These are phyloP conservation scores for Clohesyomyces aquaticus DNA, from an alignment of 495 filamentous ascomycete species.

Conservation along the genomic window DNA sequence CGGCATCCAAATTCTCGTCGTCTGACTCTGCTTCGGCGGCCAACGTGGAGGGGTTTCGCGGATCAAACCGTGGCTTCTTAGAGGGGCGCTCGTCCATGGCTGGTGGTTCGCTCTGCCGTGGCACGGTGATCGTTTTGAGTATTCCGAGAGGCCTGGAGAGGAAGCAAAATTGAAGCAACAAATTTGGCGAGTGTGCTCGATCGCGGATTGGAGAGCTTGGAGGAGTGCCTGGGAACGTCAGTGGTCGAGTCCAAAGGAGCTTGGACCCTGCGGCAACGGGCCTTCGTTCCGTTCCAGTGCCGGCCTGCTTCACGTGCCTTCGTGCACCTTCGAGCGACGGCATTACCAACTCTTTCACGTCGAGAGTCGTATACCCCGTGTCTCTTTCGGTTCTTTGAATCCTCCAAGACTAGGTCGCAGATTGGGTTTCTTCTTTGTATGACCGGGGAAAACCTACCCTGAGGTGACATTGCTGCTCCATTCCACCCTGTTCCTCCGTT, in stretches of 20 bases:
- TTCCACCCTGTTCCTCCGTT: neutral
- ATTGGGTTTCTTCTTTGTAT: no score
- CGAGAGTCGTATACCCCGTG: neutral
- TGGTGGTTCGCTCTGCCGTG: neutral
- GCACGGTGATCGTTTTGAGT: no score
- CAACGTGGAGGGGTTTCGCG: conserved; percentile 89
- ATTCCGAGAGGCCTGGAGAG: no score
- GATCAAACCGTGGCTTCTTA: conserved; percentile 93
- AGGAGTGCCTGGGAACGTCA: no score
- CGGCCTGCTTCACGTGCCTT: neutral
- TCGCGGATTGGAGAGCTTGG: no score
- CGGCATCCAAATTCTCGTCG: conserved; percentile 74
- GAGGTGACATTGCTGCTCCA: neutral
- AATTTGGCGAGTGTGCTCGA: no score
- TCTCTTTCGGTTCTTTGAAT: no score
- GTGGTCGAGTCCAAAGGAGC: no score
- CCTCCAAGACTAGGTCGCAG: no score
- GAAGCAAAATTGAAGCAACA: no score
- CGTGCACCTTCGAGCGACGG: neutral
- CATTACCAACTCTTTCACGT: neutral
- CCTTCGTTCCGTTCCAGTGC: neutral
- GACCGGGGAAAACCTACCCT: no score
- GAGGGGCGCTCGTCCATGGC: conserved; percentile 48
- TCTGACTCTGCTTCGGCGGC: conserved; percentile 78
- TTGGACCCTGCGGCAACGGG: neutral